Evolutionary conservation across 2,329 filamentous ascomycete species (phyloP).

Genomic region (Mariannaea elegans): DNA sequence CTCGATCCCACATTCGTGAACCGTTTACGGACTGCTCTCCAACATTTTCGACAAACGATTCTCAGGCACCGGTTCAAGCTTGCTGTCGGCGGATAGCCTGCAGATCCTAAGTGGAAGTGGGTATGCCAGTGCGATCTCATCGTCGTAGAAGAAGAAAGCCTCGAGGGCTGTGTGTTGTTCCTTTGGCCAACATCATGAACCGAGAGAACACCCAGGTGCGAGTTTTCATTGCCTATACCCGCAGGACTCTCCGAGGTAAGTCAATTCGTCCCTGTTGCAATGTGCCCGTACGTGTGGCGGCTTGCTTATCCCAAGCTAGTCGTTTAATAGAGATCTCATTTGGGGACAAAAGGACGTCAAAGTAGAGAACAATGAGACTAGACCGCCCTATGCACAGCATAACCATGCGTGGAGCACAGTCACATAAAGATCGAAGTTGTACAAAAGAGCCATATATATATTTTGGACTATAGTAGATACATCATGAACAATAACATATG

Average conservation of each 20-base stretch:
- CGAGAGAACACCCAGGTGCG: conserved; percentile 38
- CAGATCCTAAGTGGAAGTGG: conserved; percentile 35
- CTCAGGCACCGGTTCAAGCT: conserved; percentile 37
- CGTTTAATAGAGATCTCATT: neutral
- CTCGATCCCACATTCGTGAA: conserved; percentile 34
- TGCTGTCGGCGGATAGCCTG: conserved; percentile 34
- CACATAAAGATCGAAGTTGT: too few relatives aligned
- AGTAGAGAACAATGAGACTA: too few relatives aligned
- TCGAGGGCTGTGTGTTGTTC: conserved; percentile 43
- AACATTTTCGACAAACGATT: conserved; percentile 35
- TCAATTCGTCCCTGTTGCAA: conserved; percentile 36
- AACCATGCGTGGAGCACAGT: too few relatives aligned
- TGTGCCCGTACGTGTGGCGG: too few relatives aligned
- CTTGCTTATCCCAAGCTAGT: too few relatives aligned
- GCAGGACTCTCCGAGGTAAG: conserved; percentile 31
- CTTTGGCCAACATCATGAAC: conserved; percentile 41
- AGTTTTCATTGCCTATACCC: conserved; percentile 37
- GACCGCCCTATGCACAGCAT: neutral
- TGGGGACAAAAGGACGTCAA: too few relatives aligned
- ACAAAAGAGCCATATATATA: neutral
- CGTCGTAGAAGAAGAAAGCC: conserved; percentile 44
- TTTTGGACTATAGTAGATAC: neutral
- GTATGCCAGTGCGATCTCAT: conserved; percentile 40
- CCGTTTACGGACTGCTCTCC: conserved; percentile 26
- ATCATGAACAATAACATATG: neutral